Evolutionary conservation across 371 early-diverging fungal species (phyloP), one percentile per base, ranked within the genome.

Genomic region (Funneliformis caledonium): DNA sequence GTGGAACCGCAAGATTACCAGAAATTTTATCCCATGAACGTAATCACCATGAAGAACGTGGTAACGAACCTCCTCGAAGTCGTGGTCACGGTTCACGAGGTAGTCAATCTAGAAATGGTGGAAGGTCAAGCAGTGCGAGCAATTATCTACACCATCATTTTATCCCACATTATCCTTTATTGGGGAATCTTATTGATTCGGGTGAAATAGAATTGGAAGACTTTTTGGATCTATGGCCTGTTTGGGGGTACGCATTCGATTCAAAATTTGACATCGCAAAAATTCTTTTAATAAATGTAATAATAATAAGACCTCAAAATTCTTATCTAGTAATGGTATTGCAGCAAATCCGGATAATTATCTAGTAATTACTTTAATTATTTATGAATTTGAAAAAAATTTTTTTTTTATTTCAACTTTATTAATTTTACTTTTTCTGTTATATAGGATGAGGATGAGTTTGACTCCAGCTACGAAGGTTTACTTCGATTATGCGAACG

Each of bases 361-460:
- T 47, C 31, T 79, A 60, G 80, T 69, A 70, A 37, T 70, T 69
- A 11, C 33, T 45, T 69, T 6, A 16, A 68, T 65, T 42, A 48
- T 60, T 79, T 26, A 37, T 31, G 5, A 33, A 37, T 22, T 79
- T 16, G 52, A 50, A 45, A 4, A 67, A 2, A 8, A 75, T 16
- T 6, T 8, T 50, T 31, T 9, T 48, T 26, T 4, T 48, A 7
- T 31, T 47, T 19, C 22, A 26, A 31, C 8, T 43, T 22, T 31
- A 31, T 72, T 72, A 26, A 26, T 72, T 26, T 72, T 14, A 11
- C 4, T 43, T 72, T 26, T 4, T 22, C 22, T 48, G 10, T 47
- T 72, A 7, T 52, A 12, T 59, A 79, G 80, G 80, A 79, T 79
- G 80, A 79, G 5, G 80, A 79, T 48, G 80, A 79, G 14, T 79